These are phyloP conservation scores for Nelumbo lutea DNA, from an alignment of 164 flowering plant species.

Conservation along the genomic window DNA sequence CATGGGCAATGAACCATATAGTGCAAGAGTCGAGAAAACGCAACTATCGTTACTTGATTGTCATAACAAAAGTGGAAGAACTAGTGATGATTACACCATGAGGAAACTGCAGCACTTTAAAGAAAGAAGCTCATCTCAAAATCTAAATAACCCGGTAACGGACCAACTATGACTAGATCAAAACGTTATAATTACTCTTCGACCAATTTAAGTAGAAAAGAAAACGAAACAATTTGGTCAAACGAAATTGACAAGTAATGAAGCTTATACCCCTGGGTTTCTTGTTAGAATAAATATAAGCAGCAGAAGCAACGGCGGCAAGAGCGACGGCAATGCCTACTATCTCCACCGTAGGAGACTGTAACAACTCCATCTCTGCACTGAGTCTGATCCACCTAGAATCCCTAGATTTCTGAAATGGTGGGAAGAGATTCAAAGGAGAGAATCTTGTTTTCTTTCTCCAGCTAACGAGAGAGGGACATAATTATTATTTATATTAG, in stretches of 20 bases:
- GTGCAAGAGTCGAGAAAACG: no score
- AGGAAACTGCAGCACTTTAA: neutral
- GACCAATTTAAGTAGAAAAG: neutral
- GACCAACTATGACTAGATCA: neutral
- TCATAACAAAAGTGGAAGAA: no score
- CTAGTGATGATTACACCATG: neutral
- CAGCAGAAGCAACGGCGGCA: conserved; percentile 57
- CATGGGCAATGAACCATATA: no score
- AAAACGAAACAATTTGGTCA: neutral
- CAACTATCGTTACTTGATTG: no score
- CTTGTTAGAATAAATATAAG: conserved; percentile 42
- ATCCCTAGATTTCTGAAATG: no score
- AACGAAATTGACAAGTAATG: neutral
- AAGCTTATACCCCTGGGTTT: conserved; percentile 51
- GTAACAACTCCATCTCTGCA: conserved; percentile 44
- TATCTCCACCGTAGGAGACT: conserved; percentile 38
- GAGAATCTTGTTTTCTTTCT: no score
- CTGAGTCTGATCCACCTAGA: no score
- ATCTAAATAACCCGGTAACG: neutral
- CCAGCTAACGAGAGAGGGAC: no score
- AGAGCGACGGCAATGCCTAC: conserved; percentile 61
- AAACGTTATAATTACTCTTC: neutral
- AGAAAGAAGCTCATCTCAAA: neutral
- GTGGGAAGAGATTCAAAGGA: no score
- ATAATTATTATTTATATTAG: no score